Percentiles rank a stretch among this genome's conserved stretches.
Evolutionary conservation across 176 grass and related monocot species (phyloP).

Genomic region (Rhipidocladum racemiflorum): DNA sequence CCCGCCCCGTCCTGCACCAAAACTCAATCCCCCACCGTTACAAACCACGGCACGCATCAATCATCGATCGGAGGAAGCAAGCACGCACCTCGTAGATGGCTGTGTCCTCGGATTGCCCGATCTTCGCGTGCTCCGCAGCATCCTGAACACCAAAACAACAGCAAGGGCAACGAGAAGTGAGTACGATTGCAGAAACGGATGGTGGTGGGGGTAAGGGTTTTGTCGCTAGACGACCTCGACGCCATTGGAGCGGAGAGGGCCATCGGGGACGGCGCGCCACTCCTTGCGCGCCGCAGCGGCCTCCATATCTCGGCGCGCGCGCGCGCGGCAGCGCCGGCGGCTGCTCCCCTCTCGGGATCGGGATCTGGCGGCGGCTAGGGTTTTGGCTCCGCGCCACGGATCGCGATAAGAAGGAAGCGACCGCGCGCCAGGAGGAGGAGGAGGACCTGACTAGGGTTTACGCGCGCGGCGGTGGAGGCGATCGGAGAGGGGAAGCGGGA

Average conservation of each 20-base stretch:
- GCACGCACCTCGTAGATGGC: slow-evolving; percentile 70
- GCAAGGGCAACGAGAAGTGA: slow-evolving; percentile 14
- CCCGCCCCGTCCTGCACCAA: slow-evolving; percentile 49
- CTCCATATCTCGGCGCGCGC: slow-evolving; percentile 34
- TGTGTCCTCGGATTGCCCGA: slow-evolving; percentile 66
- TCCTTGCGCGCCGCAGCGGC: slow-evolving; percentile 65
- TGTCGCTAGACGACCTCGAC: slow-evolving; percentile 43
- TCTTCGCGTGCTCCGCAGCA: slow-evolving; percentile 43
- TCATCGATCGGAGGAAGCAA: not conserved
- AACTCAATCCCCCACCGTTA: not conserved
- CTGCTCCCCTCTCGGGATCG: slow-evolving; percentile 38
- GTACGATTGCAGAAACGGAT: not conserved
- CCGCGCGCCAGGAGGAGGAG: not conserved
- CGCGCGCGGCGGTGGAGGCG: slow-evolving; percentile 2
- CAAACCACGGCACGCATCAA: not conserved
- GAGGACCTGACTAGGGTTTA: slow-evolving; percentile 15
- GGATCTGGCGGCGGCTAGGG: slow-evolving; percentile 62
- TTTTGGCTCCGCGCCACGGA: slow-evolving; percentile 11
- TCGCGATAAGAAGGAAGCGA: too few relatives aligned
- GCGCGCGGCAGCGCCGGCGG: not conserved
- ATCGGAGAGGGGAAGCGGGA: slow-evolving; percentile 10
- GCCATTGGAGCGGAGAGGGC: slow-evolving; percentile 62
- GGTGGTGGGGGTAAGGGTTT: not conserved
- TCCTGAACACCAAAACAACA: slow-evolving; percentile 33
- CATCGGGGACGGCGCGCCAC: slow-evolving; percentile 87